Evolutionary conservation across 495 filamentous ascomycete species (phyloP).

Genomic region (Sordaria brevicollis): DNA sequence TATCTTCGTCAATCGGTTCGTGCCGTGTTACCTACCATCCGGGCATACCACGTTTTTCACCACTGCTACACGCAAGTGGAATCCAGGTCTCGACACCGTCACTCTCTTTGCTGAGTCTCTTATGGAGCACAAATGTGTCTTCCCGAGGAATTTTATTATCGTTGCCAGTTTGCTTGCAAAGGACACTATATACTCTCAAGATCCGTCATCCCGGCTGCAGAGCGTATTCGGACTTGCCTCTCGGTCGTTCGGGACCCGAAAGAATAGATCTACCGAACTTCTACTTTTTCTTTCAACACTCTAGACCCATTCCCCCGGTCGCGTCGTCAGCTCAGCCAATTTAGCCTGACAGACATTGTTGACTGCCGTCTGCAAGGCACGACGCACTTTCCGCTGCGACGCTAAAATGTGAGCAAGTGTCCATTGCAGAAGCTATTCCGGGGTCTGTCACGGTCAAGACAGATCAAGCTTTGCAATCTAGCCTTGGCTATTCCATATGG

Average conservation of each 20-base stretch:
- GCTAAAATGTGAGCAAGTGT: background rate
- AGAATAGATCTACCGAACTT: background rate
- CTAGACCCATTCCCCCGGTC: background rate
- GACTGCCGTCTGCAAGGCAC: conserved; percentile 19
- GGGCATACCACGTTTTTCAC: background rate
- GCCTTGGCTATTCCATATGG: background rate
- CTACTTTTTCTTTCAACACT: background rate
- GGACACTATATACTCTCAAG: background rate
- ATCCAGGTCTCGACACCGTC: background rate
- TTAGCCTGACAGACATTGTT: conserved; percentile 17
- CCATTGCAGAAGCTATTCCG: background rate
- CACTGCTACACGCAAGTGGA: background rate
- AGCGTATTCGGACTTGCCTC: background rate
- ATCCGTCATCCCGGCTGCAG: background rate
- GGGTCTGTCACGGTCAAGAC: background rate
- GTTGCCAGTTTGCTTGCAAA: background rate
- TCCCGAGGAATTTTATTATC: background rate
- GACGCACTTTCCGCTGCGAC: conserved; percentile 4
- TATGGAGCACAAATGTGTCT: background rate
- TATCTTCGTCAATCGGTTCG: background rate
- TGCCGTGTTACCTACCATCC: background rate
- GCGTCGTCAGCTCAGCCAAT: conserved; percentile 1
- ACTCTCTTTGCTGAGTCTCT: background rate
- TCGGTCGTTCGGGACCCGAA: background rate
- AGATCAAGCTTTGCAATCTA: background rate